Percentiles rank a stretch among this genome's conserved stretches.
These are phyloP conservation scores for Trametes sp. DNA, from an alignment of 1,284 basidiomycete species.

Conservation along the genomic window DNA sequence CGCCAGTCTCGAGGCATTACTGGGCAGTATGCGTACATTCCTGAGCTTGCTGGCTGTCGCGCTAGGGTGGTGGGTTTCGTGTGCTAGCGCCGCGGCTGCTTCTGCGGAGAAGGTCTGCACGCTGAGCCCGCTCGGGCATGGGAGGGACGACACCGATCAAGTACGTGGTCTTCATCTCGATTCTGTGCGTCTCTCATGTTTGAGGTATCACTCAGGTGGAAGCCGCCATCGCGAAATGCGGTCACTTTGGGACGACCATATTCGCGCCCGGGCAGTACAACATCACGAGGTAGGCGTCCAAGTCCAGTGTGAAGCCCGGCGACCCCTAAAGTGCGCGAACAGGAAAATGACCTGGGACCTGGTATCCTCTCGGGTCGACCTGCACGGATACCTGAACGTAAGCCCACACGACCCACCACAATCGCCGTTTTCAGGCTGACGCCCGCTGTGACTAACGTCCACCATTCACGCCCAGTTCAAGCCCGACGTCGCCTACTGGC, in stretches of 20 bases:
- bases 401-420: slow-evolving; percentile 22
- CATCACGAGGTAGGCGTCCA: slow-evolving; percentile 55
- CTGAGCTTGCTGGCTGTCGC: slow-evolving; percentile 1
- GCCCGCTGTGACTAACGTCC: no score
- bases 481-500: slow-evolving; percentile 66
- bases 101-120: slow-evolving; percentile 38
- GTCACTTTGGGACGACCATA: slow-evolving; percentile 56
- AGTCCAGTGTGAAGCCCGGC: no score
- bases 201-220: slow-evolving; percentile 47
- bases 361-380: slow-evolving; percentile 55
- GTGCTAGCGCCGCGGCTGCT: background rate
- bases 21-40: background rate
- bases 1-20: background rate
- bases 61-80: background rate
- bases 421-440: no score
- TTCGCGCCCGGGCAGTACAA: slow-evolving; percentile 57
- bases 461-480: no score
- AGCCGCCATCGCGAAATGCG: slow-evolving; percentile 60
- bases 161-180: slow-evolving; percentile 24
- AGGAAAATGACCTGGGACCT: slow-evolving; percentile 73
- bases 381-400: slow-evolving; percentile 64
- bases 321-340: no score
- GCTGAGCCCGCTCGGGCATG: slow-evolving; percentile 48
- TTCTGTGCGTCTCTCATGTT: background rate
- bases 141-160: slow-evolving; percentile 53